Base-by-base conservation (phyloP, 805 yeast genomes). In the Candida insectalens region DNA sequence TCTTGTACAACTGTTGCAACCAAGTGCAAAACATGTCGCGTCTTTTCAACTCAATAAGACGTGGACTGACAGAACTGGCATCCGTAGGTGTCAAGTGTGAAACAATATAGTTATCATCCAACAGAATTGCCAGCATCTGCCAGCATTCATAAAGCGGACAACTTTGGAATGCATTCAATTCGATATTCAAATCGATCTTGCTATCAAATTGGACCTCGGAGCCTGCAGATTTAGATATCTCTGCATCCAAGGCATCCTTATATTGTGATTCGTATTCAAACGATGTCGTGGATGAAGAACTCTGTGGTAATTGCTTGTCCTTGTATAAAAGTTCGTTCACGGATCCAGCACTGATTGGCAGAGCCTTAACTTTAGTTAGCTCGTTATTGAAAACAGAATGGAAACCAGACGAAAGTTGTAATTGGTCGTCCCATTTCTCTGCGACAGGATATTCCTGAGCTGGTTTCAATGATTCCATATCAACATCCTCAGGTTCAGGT, bases 401-500 rank as follows among this genome's bases (percentile, higher is more conserved):
- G 27, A 67, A 49, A 22, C 67, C 69, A 39, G 64, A 61, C 0
- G 75, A 59, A n/a, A 79, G 46, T 30, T 65, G 68, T 32, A 81
- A 50, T 46, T 81, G 89, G 10, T 67, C 60, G 17, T 71, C 61
- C 89, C 94, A 83, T 41, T 77, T 69, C 21, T 63, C 62, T 5
- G 79, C 65, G 1, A 64, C 62, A 1, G 74, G 69, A 27, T 74
- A 57, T 19, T 62, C 50, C 1, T 76, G 67, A 19, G 49, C 65
- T 46, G 25, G 49, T 45, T 36, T 59, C 43, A 62, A 53, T 40
- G 59, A 63, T 25, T 48, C 68, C 51, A 66, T 57, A 45, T 71
- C 76, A 2, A 59, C 49, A 20, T 62, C 70, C 17, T 59, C 60
- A 12, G 69, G 56, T 37, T 74, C 73, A 0, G 89, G 89, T 51